Evolutionary conservation across 176 grass and related monocot species (phyloP).

Genomic region (Cenchrus americanus): DNA sequence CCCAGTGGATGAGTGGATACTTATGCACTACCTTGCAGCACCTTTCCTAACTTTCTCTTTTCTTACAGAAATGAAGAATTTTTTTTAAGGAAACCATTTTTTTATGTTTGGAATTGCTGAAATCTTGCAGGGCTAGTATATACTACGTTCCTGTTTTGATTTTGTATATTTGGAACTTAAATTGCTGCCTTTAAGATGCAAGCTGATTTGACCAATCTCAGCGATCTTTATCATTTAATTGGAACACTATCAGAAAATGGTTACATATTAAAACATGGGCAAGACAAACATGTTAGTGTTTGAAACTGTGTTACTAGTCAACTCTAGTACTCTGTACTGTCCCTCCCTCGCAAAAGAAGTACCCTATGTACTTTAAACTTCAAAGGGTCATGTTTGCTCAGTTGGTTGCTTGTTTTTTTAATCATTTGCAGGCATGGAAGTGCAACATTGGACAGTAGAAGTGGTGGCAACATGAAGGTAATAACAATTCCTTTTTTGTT

Average conservation of each 20-base stretch:
- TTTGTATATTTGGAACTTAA: background rate
- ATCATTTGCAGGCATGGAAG: conserved; percentile 73
- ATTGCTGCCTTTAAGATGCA: background rate
- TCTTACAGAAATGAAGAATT: background rate
- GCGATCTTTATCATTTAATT: background rate
- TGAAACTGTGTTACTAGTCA: background rate
- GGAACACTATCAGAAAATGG: background rate
- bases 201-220: no score
- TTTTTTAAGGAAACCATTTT: background rate
- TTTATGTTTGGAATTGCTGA: background rate
- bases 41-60: background rate
- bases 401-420: conserved; percentile 17
- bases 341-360: background rate
- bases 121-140: background rate
- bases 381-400: background rate
- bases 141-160: background rate
- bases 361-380: background rate
- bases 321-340: background rate
- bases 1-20: background rate
- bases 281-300: conserved; percentile 1
- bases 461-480: conserved; percentile 95
- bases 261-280: background rate
- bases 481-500: background rate
- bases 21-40: background rate
- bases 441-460: conserved; percentile 65